Percentiles rank a stretch among this genome's conserved stretches.
Evolutionary conservation across 2,329 filamentous ascomycete species (phyloP).

Genomic region (Clathrospora elynae): DNA sequence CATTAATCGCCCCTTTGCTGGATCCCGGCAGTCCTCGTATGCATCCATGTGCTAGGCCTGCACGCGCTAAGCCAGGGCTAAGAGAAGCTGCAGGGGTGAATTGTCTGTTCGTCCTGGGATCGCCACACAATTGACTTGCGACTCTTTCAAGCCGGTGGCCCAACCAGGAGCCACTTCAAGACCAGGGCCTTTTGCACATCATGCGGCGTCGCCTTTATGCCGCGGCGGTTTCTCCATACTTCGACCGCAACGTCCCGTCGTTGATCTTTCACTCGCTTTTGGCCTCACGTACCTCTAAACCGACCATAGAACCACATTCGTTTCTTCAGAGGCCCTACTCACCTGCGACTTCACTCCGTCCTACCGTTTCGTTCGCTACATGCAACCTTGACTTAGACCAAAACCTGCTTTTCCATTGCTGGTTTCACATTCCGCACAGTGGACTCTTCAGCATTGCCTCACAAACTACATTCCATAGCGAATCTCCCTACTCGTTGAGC

Average conservation of each 20-base stretch:
- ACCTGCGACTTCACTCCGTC: conserved; percentile 14
- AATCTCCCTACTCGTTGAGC: conserved; percentile 13
- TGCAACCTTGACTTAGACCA: conserved; percentile 30
- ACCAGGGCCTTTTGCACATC: conserved; percentile 28
- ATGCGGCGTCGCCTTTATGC: conserved; percentile 32
- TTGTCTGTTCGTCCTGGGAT: conserved; percentile 34
- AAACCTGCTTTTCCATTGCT: conserved; percentile 14
- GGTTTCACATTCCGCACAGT: conserved; percentile 38
- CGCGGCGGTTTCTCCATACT: conserved; percentile 36
- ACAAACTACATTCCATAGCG: conserved; percentile 15
- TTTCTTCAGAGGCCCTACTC: conserved; percentile 23
- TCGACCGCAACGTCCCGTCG: conserved; percentile 32
- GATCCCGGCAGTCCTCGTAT: conserved; percentile 29
- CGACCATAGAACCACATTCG: conserved; percentile 27
- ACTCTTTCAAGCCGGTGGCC: conserved; percentile 34
- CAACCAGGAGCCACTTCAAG: conserved; percentile 39
- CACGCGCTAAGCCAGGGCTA: conserved; percentile 29
- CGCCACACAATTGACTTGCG: conserved; percentile 26
- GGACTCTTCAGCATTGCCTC: conserved; percentile 24
- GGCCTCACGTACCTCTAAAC: conserved; percentile 30
- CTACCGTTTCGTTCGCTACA: conserved; percentile 26
- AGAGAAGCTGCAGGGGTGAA: conserved; percentile 32
- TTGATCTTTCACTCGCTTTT: conserved; percentile 29
- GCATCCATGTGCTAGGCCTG: conserved; percentile 24
- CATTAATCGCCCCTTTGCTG: conserved; percentile 24